These are phyloP conservation scores for Geotrichum siamense DNA, from an alignment of 1,139 yeast species.

Conservation along the genomic window DNA sequence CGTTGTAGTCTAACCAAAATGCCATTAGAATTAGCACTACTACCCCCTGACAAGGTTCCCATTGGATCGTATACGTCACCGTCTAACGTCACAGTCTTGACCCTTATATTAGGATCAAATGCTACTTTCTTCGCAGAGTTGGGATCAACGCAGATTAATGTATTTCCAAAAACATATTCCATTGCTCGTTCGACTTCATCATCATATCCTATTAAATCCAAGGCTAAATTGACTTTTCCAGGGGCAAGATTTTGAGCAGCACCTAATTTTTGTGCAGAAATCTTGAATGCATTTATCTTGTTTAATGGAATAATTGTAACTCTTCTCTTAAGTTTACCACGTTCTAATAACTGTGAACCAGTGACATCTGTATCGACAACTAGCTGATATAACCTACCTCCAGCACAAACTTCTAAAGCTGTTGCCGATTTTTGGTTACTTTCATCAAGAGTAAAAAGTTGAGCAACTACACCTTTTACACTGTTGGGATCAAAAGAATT, in stretches of 20 bases:
- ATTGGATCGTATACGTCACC: conserved; percentile 96
- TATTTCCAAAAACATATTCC: conserved; percentile 86
- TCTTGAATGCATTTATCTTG: conserved; percentile 54
- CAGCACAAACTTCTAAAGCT: conserved; percentile 92
- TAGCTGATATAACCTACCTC: conserved; percentile 81
- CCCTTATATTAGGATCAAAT: conserved; percentile 70
- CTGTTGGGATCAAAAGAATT: conserved; percentile 46
- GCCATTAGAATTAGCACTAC: conserved; percentile 44
- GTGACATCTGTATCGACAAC: conserved; percentile 84
- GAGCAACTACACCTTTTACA: conserved; percentile 88
- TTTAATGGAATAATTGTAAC: conserved; percentile 91
- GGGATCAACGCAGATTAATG: conserved; percentile 79
- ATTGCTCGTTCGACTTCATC: conserved; percentile 68
- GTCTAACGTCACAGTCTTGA: conserved; percentile 84
- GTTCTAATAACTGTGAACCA: conserved; percentile 73
- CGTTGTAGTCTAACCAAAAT: conserved; percentile 61
- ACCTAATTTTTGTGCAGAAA: conserved; percentile 32
- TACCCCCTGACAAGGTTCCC: conserved; percentile 96
- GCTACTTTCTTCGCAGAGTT: conserved; percentile 83
- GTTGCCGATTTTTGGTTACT: conserved; percentile 56
- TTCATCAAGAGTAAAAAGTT: conserved; percentile 60
- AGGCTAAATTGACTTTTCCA: conserved; percentile 78
- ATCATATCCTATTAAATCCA: conserved; percentile 71
- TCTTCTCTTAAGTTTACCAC: conserved; percentile 70
- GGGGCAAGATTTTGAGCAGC: conserved; percentile 69